Evolutionary conservation across 2,329 filamentous ascomycete genomes (phyloP), one percentile per base, ranked within the genome.

Genomic region (Cladorrhinum sp.): DNA sequence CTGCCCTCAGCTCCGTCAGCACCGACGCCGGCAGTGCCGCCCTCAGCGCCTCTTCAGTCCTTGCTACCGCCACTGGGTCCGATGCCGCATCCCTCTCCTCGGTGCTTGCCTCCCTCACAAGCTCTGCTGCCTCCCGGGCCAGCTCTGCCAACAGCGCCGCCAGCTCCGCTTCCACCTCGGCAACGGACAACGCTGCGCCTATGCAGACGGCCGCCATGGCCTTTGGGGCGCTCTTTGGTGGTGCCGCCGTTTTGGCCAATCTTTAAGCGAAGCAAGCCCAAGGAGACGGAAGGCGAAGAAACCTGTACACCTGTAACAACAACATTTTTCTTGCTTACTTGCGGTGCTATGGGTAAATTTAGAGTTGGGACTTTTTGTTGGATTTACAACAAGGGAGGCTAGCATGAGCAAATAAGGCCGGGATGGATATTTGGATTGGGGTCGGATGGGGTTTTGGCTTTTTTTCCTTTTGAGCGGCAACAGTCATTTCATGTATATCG

Each of bases 221-320:
- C 20, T 70, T 82, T 52, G 79, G 79, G 30, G 79, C 78, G 23
- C 72, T 82, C 61, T 70, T 81, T 54, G 80, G 79, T 23, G 80
- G 79, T 66, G 78, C 76, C 2, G 80, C 77, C 55, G 60, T 79
- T 55, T 64, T 80, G 53, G 74, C 70, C 67, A 80, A 80, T 73
- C 60, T 81, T 67, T 81, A 79, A 67, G 3, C 6, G 26, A 55
- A 9, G 26, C 4, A 28, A 28, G n/a, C n/a, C n/a, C n/a, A n/a
- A n/a, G n/a, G n/a, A n/a, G n/a, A n/a, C n/a, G n/a, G n/a, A n/a
- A n/a, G n/a, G n/a, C n/a, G n/a, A n/a, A n/a, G n/a, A n/a, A n/a
- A n/a, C n/a, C n/a, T n/a, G n/a, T n/a, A n/a, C n/a, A n/a, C n/a
- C n/a, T n/a, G n/a, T n/a, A n/a, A n/a, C n/a, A n/a, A n/a, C n/a